Percentiles rank a stretch among this genome's conserved stretches.
Evolutionary conservation across 805 yeast species (phyloP).

Genomic region (Saccharomycopsis schoenii): DNA sequence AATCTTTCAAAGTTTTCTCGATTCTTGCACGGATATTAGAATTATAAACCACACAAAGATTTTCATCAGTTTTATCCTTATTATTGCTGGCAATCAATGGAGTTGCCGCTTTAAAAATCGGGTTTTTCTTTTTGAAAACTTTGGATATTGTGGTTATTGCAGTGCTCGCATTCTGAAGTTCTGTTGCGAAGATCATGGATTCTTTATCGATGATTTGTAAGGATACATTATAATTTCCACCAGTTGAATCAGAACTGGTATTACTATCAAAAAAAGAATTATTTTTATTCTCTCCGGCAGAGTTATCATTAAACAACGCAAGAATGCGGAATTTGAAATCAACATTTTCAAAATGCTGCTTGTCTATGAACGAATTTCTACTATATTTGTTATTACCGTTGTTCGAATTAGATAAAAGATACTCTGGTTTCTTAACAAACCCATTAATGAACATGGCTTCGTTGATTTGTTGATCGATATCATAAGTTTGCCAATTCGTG

Average conservation of each 20-base stretch:
- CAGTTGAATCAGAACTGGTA: constrained; percentile 11
- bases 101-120: constrained; percentile 58
- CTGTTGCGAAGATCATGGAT: background rate
- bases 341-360: constrained; percentile 11
- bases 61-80: constrained; percentile 33
- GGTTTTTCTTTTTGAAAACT: constrained; percentile 20
- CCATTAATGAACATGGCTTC: constrained; percentile 72
- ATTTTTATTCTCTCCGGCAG: constrained; percentile 8
- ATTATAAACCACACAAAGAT: constrained; percentile 51
- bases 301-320: constrained; percentile 1
- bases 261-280: constrained; percentile 18
- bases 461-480: constrained; percentile 79
- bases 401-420: constrained; percentile 22
- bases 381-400: constrained; percentile 20
- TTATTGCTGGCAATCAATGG: background rate
- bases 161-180: background rate
- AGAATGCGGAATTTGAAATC: constrained; percentile 16
- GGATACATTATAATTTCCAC: constrained; percentile 22
- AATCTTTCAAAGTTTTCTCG: constrained; percentile 30
- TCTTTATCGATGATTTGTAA: constrained; percentile 11
- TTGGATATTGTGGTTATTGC: constrained; percentile 19
- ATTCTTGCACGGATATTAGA: constrained; percentile 35
- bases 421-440: constrained; percentile 65
- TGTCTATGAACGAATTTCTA: constrained; percentile 11
- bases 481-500: constrained; percentile 92